Evolutionary conservation across 2,329 filamentous ascomycete species (phyloP).

Genomic region (Juglanconis juglandina): DNA sequence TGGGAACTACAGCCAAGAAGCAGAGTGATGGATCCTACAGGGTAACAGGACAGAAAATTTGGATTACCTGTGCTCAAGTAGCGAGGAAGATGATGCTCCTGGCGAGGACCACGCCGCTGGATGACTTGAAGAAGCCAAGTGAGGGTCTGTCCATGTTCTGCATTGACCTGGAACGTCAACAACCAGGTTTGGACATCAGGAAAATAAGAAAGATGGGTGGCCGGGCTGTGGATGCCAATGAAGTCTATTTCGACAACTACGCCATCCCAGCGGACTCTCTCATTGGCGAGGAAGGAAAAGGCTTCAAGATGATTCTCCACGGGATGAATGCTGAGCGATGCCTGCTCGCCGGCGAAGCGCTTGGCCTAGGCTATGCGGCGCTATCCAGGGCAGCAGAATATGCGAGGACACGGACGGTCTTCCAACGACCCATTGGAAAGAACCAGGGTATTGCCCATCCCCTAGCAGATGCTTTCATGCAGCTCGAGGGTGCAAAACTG

Average conservation of each 20-base stretch:
- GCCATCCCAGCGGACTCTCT: constrained; percentile 59
- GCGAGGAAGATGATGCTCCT: constrained; percentile 80
- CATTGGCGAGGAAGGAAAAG: constrained; percentile 69
- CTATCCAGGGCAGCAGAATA: constrained; percentile 61
- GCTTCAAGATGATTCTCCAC: constrained; percentile 75
- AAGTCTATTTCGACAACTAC: constrained; percentile 85
- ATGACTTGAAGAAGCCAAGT: constrained; percentile 65
- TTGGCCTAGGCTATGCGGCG: constrained; percentile 75
- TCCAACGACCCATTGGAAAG: constrained; percentile 61
- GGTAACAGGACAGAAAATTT: constrained; percentile 79
- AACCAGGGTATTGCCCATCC: constrained; percentile 66
- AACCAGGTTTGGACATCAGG: constrained; percentile 61
- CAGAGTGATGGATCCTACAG: constrained; percentile 55
- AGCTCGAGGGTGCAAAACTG: constrained; percentile 62
- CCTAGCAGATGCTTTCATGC: constrained; percentile 62
- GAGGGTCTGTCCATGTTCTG: constrained; percentile 78
- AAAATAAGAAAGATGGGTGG: constrained; percentile 85
- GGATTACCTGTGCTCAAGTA: constrained; percentile 83
- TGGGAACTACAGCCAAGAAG: constrained; percentile 62
- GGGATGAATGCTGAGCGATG: constrained; percentile 79
- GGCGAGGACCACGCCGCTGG: constrained; percentile 68
- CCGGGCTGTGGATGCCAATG: constrained; percentile 77
- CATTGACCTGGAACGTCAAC: constrained; percentile 65
- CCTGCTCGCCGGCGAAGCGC: constrained; percentile 72
- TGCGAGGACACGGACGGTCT: constrained; percentile 63